phyloP scores from a whole-genome alignment of 2,329 filamentous ascomycete species.

The Colletotrichum cordylinicola region DNA sequence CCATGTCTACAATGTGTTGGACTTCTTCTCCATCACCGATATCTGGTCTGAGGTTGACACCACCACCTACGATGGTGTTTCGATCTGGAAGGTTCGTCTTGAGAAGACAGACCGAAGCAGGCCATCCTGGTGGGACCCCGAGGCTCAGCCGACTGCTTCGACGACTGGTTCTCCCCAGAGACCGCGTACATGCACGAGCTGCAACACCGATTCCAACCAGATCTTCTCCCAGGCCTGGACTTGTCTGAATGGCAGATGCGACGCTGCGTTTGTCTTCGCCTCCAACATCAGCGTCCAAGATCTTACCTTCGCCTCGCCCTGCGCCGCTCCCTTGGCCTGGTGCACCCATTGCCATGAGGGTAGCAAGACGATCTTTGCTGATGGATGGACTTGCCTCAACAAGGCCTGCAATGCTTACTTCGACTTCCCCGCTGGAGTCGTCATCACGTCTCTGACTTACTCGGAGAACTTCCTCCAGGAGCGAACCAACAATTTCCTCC shows the following conservation, averaged over 20 bases:
- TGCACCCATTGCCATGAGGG: constrained; percentile 38
- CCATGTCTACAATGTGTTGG: constrained; percentile 69
- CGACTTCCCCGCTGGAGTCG: constrained; percentile 32
- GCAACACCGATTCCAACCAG: constrained; percentile 41
- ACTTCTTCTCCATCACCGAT: constrained; percentile 71
- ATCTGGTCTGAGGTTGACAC: constrained; percentile 68
- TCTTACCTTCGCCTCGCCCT: constrained; percentile 8
- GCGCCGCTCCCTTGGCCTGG: constrained; percentile 13
- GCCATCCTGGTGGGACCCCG: constrained; percentile 65
- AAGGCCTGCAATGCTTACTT: constrained; percentile 57
- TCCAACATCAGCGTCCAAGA: not conserved
- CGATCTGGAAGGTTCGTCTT: constrained; percentile 62
- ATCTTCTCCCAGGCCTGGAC: constrained; percentile 36
- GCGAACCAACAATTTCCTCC: constrained; percentile 48
- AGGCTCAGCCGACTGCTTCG: constrained; percentile 21
- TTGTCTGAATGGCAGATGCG: constrained; percentile 31
- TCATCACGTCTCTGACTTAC: constrained; percentile 50
- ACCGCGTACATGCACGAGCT: constrained; percentile 42
- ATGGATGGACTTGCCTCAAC: constrained; percentile 34
- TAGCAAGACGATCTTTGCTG: constrained; percentile 41
- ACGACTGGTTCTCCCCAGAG: not conserved
- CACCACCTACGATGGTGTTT: constrained; percentile 31
- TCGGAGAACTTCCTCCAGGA: constrained; percentile 62
- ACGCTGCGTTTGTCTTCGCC: constrained; percentile 6
- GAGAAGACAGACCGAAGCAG: constrained; percentile 61